These are phyloP conservation scores for Pelargonium australe DNA, from an alignment of 441 rosid species.

Conservation along the genomic window DNA sequence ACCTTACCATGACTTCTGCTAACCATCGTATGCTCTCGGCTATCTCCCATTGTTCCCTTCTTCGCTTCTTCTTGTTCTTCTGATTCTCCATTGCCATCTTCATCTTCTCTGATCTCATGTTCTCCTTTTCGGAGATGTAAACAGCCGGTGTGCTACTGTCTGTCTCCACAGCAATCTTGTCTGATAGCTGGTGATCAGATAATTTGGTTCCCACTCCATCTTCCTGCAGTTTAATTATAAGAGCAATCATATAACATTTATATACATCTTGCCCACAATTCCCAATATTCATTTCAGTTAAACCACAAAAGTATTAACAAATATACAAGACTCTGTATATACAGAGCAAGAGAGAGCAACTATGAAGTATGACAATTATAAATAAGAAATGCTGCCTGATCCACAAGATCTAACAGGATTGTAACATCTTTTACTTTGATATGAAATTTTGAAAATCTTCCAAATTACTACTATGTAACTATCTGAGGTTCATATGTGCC, in stretches of 20 bases:
- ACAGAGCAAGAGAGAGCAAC: no score
- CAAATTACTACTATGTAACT: no score
- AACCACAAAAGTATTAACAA: no score
- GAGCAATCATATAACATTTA: background rate
- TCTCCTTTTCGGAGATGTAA: constrained; percentile 39
- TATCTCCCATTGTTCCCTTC: constrained; percentile 49
- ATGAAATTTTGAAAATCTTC: no score
- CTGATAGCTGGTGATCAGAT: constrained; percentile 43
- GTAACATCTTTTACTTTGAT: no score
- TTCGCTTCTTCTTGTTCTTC: constrained; percentile 31
- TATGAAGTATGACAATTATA: no score
- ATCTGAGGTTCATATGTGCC: no score
- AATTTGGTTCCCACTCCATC: constrained; percentile 43
- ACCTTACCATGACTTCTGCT: constrained; percentile 70
- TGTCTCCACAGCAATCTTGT: constrained; percentile 49
- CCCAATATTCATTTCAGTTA: background rate
- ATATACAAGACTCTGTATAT: no score
- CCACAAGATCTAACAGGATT: no score
- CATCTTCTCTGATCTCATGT: constrained; percentile 23
- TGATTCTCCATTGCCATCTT: constrained; percentile 28
- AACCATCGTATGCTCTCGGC: constrained; percentile 80
- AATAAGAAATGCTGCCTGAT: no score
- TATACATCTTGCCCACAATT: background rate
- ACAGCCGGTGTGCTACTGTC: constrained; percentile 82
- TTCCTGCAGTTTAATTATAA: constrained; percentile 33